Base-by-base conservation (phyloP, 495 filamentous ascomycete species). In the Lichenothelia convexa region DNA sequence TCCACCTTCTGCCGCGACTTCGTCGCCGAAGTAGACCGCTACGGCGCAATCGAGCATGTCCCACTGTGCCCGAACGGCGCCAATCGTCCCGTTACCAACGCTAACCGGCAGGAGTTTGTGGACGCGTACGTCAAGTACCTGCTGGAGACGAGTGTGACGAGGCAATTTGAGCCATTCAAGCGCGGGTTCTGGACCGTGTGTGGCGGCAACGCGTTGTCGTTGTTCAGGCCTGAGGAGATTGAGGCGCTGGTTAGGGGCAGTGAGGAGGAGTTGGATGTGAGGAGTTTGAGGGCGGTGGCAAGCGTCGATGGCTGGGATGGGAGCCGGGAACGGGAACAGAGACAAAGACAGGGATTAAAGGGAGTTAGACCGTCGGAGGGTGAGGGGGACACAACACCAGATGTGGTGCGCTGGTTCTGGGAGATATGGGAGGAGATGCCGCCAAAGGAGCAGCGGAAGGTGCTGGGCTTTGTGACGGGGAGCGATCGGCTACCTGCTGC, bases 161-260 rank as follows among this genome's bases (percentile, higher is more conserved):
- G 81, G 31, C 86, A 94, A 48, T 94, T 86, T 39, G 87, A 93
- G 55, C 87, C 86, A 8, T 94, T 94, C 64, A 91, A 87, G 53
- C 73, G 86, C 30, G 86, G 86, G 3, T 94, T 94, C 55, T 94
- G 80, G 58, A 91, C 80, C 2, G 84, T 94, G 26, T 92, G 84
- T 51, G 80, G 78, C 21, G 82, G 85, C 17, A 92, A 92, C 53
- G 86, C 85, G 12, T 61, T 93, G 17, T 82, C 78, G 2, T 65
- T 94, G 8, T 93, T 94, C 52, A 71, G 83, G n/a, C 78, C 86
- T 2, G 86, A 94, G 54, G 86, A 94, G 52, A 91, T 94, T 41
- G 86, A 94, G 49, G 64, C 93, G 3, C 67, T 93, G 2, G 67
- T 94, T 11, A 74, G 87, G 27, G 86, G 86, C 17, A 87, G 80